phyloP scores from a whole-genome alignment of 331 rosid genomes.

The Quercus lobata region DNA sequence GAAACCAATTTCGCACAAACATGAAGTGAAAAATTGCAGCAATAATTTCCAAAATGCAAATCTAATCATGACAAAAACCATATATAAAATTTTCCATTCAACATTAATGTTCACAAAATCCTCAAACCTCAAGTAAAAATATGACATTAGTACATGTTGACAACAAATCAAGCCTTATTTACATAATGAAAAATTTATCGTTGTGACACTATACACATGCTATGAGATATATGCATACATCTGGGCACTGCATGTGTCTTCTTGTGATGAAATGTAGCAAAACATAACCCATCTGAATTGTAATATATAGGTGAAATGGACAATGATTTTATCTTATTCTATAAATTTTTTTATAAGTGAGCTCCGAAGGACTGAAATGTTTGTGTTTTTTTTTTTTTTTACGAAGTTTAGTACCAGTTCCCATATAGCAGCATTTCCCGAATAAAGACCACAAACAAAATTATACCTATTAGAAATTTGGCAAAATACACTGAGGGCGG shows the following conservation, averaged over 20 bases:
- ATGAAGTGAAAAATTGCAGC: too few species aligned
- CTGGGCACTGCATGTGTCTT: background rate
- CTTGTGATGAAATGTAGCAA: background rate
- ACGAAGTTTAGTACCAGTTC: conserved; percentile 1
- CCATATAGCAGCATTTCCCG: conserved; percentile 13
- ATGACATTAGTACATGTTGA: background rate
- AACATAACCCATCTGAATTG: background rate
- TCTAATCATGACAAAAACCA: background rate
- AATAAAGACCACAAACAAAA: conserved; percentile 9
- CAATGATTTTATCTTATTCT: background rate
- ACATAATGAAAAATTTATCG: background rate
- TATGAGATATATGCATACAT: too few species aligned
- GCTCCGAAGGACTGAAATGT: background rate
- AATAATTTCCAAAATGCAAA: too few species aligned
- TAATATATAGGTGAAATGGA: background rate
- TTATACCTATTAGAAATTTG: conserved; percentile 19
- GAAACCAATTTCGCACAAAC: background rate
- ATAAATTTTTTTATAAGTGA: background rate
- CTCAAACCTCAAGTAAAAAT: background rate
- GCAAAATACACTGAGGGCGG: conserved; percentile 24
- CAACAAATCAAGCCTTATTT: background rate
- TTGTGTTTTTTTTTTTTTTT: too few species aligned
- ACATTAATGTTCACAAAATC: background rate
- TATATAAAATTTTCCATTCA: background rate
- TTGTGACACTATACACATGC: background rate